phyloP scores from a whole-genome alignment of 768 basidiomycete species.

The Leccinum fibrillosum region DNA sequence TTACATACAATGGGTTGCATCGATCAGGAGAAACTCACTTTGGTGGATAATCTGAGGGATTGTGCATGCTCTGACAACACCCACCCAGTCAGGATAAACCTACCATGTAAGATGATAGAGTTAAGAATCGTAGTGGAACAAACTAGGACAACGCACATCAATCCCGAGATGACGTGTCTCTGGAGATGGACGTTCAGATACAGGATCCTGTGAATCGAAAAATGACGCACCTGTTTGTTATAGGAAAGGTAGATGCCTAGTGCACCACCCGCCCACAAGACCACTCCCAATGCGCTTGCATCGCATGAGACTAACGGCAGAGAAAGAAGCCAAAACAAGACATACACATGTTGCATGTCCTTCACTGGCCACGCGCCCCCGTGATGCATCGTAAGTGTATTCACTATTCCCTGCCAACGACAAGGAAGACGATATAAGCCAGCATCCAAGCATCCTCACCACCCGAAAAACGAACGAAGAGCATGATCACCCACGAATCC shows the following conservation, averaged over 20 bases:
- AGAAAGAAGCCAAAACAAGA: slow-evolving; percentile 9
- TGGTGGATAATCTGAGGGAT: slow-evolving; percentile 78
- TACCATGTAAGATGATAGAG: slow-evolving; percentile 23
- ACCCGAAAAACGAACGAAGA: slow-evolving; percentile 42
- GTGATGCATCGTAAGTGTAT: slow-evolving; percentile 91
- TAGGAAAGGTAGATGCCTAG: slow-evolving; percentile 81
- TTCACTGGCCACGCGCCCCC: slow-evolving; percentile 81
- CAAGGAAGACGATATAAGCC: neutral
- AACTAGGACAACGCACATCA: slow-evolving; percentile 55
- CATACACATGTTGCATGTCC: slow-evolving; percentile 93
- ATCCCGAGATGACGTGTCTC: slow-evolving; percentile 72
- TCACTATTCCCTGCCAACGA: slow-evolving; percentile 45
- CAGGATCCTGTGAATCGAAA: neutral
- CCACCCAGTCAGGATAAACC: slow-evolving; percentile 89
- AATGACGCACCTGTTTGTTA: slow-evolving; percentile 60
- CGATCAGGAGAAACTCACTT: slow-evolving; percentile 39
- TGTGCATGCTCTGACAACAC: slow-evolving; percentile 91
- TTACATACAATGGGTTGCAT: neutral
- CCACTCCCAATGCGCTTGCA: slow-evolving; percentile 50
- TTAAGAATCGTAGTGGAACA: neutral
- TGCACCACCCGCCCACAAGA: slow-evolving; percentile 87
- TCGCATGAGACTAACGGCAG: slow-evolving; percentile 1
- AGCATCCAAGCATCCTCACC: neutral
- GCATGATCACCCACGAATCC: slow-evolving; percentile 67
- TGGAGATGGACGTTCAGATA: slow-evolving; percentile 23